Conservation (phyloP, 441 rosid species). For the Breynia disticha region DNA sequence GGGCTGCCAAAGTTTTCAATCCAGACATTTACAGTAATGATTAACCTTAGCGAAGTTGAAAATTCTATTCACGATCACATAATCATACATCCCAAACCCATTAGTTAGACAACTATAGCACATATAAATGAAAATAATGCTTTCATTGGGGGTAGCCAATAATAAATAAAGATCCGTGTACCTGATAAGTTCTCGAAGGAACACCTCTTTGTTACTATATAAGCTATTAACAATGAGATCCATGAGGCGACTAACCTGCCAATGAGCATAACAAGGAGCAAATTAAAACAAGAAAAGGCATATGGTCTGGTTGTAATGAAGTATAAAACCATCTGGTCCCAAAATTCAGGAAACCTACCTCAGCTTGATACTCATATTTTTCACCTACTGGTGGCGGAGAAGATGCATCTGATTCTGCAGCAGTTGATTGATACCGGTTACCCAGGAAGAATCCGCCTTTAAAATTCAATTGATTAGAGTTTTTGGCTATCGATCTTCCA, state of each 20-base stretch:
- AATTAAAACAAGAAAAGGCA: constrained; percentile 1
- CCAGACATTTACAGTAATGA: not conserved
- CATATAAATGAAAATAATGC: not conserved
- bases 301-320: not conserved
- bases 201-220: constrained; percentile 94
- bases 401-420: constrained; percentile 54
- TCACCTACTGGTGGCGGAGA: constrained; percentile 47
- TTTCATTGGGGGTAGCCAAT: not conserved
- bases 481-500: constrained; percentile 23
- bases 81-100: not conserved
- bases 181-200: constrained; percentile 92
- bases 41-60: too few species aligned
- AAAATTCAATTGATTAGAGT: constrained; percentile 22
- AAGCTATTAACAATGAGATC: constrained; percentile 91
- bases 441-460: constrained; percentile 34
- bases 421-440: constrained; percentile 45
- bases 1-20: not conserved
- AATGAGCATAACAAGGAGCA: not conserved
- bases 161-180: constrained; percentile 9
- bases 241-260: constrained; percentile 95
- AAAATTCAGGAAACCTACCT: constrained; percentile 30
- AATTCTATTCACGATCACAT: not conserved
- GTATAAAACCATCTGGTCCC: constrained; percentile 3
- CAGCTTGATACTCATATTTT: constrained; percentile 88
- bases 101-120: not conserved